phyloP scores from a whole-genome alignment of 192 early-diverging fungal genomes.

The Globomyces pollinis-pini region DNA sequence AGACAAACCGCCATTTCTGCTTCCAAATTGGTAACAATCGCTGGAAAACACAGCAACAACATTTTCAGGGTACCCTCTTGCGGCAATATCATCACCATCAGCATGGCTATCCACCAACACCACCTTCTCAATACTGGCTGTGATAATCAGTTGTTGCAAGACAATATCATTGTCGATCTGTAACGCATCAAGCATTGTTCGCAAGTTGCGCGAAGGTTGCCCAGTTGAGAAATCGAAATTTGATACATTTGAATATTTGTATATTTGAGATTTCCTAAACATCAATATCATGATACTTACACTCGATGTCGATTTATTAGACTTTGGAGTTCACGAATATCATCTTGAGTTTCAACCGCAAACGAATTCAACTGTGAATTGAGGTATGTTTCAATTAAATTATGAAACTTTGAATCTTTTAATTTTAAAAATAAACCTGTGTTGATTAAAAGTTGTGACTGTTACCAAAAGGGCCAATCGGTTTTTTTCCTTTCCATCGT shows the following conservation, averaged over 20 bases:
- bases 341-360: conserved; percentile 26
- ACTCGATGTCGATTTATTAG: not conserved
- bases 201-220: conserved; percentile 5
- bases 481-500: conserved; percentile 64
- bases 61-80: conserved; percentile 24
- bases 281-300: not conserved
- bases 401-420: conserved; percentile 12
- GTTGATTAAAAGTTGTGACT: too few species aligned
- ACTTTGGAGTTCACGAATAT: conserved; percentile 20
- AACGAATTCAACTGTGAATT: conserved; percentile 22
- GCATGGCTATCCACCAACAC: conserved; percentile 28
- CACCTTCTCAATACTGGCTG: conserved; percentile 27
- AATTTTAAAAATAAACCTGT: conserved; percentile 35
- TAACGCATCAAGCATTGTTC: conserved; percentile 14
- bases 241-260: not conserved
- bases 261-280: not conserved
- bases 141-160: conserved; percentile 22
- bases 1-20: conserved; percentile 27
- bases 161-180: conserved; percentile 21
- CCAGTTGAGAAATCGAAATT: conserved; percentile 11
- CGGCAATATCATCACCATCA: conserved; percentile 31
- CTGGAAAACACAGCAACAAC: conserved; percentile 24
- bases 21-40: conserved; percentile 31
- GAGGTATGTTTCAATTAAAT: conserved; percentile 26
- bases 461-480: conserved; percentile 47